Evolutionary conservation across 208 protist genomes (phyloP).

Genomic region (Acanthamoeba castellanii): DNA sequence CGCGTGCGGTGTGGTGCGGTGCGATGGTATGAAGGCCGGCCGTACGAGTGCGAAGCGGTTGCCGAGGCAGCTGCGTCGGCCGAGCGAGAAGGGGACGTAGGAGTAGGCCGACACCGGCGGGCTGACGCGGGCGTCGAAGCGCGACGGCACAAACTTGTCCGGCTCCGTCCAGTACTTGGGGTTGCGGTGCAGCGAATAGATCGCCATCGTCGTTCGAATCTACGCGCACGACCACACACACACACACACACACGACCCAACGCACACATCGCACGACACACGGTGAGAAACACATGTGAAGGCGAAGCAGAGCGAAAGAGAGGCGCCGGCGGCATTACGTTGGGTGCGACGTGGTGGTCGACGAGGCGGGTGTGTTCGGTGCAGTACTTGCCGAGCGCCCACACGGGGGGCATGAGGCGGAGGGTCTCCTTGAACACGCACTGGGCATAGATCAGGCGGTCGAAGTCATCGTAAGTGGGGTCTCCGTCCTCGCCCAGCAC

Average conservation of each 20-base stretch:
- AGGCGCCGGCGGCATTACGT: neutral
- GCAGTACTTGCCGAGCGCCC: neutral
- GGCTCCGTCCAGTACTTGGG: constrained; percentile 15
- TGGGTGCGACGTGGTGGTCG: neutral
- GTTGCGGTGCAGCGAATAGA: constrained; percentile 36
- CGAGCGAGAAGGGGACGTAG: constrained; percentile 46
- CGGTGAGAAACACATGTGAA: too few relatives aligned
- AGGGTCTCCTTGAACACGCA: constrained; percentile 66
- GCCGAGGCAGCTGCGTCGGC: constrained; percentile 24
- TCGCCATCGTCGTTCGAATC: neutral
- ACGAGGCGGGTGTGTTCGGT: neutral
- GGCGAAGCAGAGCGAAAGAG: neutral
- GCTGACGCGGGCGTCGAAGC: constrained; percentile 41
- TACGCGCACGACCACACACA: neutral
- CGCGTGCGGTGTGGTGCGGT: too few relatives aligned
- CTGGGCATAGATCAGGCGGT: constrained; percentile 1
- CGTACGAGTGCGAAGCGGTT: constrained; percentile 10
- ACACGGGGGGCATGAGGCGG: constrained; percentile 40
- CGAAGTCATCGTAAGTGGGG: constrained; percentile 59
- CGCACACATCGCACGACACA: neutral
- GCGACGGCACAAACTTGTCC: neutral
- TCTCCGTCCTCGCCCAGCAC: neutral
- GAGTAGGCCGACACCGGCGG: neutral
- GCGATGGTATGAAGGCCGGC: too few relatives aligned
- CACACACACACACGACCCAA: too few relatives aligned